Conservation (phyloP, 1,284 basidiomycete genomes). For the Cutaneotrichosporon sp. region DNA sequence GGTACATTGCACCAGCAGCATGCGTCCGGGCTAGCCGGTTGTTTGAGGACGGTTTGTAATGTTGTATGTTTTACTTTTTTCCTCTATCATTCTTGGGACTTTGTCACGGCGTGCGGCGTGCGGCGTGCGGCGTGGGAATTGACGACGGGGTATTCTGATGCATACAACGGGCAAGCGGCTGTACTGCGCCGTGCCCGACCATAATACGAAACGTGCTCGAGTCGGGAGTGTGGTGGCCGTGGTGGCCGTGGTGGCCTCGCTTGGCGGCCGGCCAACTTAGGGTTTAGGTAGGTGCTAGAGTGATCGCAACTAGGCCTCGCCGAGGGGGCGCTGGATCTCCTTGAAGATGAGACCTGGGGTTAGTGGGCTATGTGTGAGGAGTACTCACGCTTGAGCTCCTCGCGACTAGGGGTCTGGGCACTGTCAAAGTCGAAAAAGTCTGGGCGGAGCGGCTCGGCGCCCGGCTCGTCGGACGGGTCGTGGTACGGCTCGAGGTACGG, state of each 20-base stretch:
- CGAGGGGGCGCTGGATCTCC: conserved; percentile 45
- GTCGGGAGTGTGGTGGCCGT: no score
- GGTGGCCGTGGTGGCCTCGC: no score
- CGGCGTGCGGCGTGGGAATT: no score
- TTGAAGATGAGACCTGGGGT: conserved; percentile 47
- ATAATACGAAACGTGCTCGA: conserved; percentile 1
- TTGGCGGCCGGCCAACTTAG: no score
- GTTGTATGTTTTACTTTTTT: conserved; percentile 5
- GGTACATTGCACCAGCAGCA: background rate
- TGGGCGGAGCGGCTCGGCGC: conserved; percentile 69
- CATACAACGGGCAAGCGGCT: conserved; percentile 11
- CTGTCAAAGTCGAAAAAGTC: conserved; percentile 85
- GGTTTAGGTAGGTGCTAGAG: no score
- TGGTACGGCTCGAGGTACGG: conserved; percentile 92
- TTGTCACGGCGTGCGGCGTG: no score
- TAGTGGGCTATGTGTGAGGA: background rate
- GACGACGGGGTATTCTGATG: conserved; percentile 6
- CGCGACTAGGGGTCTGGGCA: conserved; percentile 49
- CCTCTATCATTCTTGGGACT: background rate
- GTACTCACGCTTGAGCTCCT: conserved; percentile 50
- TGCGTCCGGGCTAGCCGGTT: background rate
- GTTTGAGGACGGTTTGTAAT: conserved; percentile 1
- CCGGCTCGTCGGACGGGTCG: conserved; percentile 80
- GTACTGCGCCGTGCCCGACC: conserved; percentile 2
- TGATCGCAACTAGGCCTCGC: conserved; percentile 23